Evolutionary conservation across 768 basidiomycete species (phyloP).

Genomic region (Tylopilus balloui): DNA sequence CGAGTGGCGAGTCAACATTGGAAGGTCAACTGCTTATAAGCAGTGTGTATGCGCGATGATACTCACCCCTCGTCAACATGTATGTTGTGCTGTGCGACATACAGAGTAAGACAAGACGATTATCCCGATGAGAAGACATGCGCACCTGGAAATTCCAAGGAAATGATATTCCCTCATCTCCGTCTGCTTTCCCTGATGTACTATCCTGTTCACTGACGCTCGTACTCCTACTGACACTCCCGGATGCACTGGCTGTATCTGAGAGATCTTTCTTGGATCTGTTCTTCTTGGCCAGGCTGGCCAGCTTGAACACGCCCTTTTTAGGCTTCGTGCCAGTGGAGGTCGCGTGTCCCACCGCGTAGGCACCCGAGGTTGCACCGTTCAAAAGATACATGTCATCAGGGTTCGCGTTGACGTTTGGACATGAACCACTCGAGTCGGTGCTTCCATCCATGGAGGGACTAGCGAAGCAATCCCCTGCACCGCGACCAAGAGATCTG

Average conservation of each 20-base stretch:
- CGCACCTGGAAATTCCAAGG: slow-evolving; percentile 75
- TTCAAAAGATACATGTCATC: slow-evolving; percentile 9
- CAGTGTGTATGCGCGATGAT: not conserved
- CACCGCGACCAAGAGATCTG: slow-evolving; percentile 10
- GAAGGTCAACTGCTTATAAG: not conserved
- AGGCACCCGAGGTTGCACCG: slow-evolving; percentile 18
- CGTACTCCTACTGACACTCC: slow-evolving; percentile 5
- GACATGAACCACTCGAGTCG: slow-evolving; percentile 24
- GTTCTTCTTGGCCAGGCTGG: slow-evolving; percentile 32
- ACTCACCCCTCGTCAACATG: slow-evolving; percentile 74
- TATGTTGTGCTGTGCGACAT: slow-evolving; percentile 56
- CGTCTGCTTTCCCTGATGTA: slow-evolving; percentile 15
- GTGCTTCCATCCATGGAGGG: slow-evolving; percentile 25
- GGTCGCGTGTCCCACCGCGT: slow-evolving; percentile 5
- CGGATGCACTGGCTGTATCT: slow-evolving; percentile 15
- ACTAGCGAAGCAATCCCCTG: slow-evolving; percentile 7
- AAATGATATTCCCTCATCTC: slow-evolving; percentile 59
- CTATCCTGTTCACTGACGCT: slow-evolving; percentile 15
- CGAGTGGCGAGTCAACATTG: not conserved
- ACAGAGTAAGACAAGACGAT: not conserved
- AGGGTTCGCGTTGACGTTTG: not conserved
- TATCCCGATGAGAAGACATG: not conserved
- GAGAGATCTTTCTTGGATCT: slow-evolving; percentile 30
- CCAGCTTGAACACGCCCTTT: slow-evolving; percentile 35
- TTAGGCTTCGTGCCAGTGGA: slow-evolving; percentile 17